phyloP scores from a whole-genome alignment of 352 stramenopile genomes.

The Peronosclerospora sorghi region DNA sequence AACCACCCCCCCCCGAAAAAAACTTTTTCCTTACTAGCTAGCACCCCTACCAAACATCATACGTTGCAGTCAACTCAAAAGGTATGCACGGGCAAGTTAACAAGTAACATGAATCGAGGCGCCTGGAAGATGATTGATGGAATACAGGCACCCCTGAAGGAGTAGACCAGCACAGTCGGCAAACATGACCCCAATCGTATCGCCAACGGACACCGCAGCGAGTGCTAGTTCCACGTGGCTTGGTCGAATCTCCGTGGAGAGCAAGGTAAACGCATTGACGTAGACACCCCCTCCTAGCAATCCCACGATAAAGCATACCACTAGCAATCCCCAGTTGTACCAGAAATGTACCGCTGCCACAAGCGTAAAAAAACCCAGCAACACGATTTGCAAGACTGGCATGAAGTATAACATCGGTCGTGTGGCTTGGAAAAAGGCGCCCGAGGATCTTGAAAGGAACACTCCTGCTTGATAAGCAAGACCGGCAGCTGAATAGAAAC shows the following conservation, averaged over 20 bases:
- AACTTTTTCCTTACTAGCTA: too few relatives aligned
- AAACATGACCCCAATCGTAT: constrained; percentile 84
- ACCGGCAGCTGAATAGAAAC: constrained; percentile 87
- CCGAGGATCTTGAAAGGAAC: constrained; percentile 86
- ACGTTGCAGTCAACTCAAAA: too few relatives aligned
- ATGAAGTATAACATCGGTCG: constrained; percentile 81
- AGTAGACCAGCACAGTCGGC: constrained; percentile 83
- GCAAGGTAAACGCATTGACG: constrained; percentile 86
- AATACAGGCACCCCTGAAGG: constrained; percentile 89
- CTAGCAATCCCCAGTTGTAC: constrained; percentile 81
- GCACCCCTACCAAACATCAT: too few relatives aligned
- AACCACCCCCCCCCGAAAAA: too few relatives aligned
- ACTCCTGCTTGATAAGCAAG: constrained; percentile 89
- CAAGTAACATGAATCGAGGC: constrained; percentile 47
- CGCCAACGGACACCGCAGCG: constrained; percentile 76
- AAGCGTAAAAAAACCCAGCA: constrained; percentile 83
- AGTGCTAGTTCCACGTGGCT: constrained; percentile 83
- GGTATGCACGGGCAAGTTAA: too few relatives aligned
- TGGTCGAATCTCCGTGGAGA: constrained; percentile 66
- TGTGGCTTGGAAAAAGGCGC: constrained; percentile 68
- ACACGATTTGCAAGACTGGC: constrained; percentile 70
- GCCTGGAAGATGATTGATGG: constrained; percentile 56
- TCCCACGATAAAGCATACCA: constrained; percentile 79
- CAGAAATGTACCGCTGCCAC: constrained; percentile 71
- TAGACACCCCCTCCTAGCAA: constrained; percentile 86